phyloP scores from a whole-genome alignment of 345 rosid genomes.

The Geranium rotundifolium region DNA sequence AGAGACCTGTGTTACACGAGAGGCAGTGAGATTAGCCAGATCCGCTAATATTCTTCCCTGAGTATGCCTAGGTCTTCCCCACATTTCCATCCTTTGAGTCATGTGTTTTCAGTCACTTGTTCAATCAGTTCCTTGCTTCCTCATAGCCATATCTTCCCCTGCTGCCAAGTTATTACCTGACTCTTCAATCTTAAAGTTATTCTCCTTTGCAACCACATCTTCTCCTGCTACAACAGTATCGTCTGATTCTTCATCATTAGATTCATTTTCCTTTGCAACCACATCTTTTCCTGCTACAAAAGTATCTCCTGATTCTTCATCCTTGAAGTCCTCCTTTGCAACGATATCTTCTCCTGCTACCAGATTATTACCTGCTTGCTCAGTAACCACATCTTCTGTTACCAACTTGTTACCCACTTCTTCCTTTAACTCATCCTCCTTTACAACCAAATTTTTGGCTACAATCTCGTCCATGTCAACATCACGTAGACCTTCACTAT shows the following conservation, averaged over 20 bases:
- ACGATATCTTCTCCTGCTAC: not conserved
- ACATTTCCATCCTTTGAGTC: not conserved
- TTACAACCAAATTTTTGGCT: not conserved
- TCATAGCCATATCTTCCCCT: not conserved
- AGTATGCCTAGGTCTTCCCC: not conserved
- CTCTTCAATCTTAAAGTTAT: not conserved
- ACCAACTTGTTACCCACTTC: not conserved
- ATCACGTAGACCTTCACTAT: not conserved
- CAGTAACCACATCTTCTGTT: not conserved
- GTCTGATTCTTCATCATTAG: not conserved
- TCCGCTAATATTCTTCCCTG: not conserved
- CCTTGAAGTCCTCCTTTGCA: not conserved
- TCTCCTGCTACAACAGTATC: not conserved
- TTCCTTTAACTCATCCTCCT: not conserved
- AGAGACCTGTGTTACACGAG: not conserved
- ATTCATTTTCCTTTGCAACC: not conserved
- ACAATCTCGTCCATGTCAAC: not conserved
- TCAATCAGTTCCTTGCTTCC: not conserved
- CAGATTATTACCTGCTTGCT: not conserved
- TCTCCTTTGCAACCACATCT: not conserved
- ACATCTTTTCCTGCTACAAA: not conserved
- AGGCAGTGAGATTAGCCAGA: not conserved
- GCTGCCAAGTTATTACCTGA: not conserved
- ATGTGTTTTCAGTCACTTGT: not conserved
- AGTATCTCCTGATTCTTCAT: not conserved